Percentiles rank a stretch among this genome's conserved stretches.
phyloP scores from a whole-genome alignment of 2,329 filamentous ascomycete species.

The Pseudogymnoascus sp. region DNA sequence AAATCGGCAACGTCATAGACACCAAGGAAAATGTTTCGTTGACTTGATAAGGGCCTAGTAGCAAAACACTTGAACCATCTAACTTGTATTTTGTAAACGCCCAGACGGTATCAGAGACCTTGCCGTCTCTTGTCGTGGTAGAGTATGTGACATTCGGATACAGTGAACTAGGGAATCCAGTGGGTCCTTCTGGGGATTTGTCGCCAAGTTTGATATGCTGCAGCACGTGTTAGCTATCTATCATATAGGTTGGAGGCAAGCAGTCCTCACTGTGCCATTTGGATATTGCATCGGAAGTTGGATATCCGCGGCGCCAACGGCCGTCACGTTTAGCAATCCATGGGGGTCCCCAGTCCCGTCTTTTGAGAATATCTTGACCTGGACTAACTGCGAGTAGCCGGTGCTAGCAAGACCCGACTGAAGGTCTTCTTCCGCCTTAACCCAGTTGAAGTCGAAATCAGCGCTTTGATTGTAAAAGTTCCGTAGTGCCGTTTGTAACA shows the following conservation, averaged over 20 bases:
- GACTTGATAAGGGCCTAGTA: conserved; percentile 67
- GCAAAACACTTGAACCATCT: conserved; percentile 45
- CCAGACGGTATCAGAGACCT: background rate
- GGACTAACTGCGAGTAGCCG: conserved; percentile 49
- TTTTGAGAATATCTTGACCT: conserved; percentile 64
- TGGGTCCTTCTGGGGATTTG: conserved; percentile 34
- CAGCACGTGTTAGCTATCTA: background rate
- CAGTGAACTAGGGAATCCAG: conserved; percentile 63
- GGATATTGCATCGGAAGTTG: conserved; percentile 51
- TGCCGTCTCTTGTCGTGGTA: background rate
- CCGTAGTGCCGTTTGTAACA: conserved; percentile 47
- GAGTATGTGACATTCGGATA: conserved; percentile 73
- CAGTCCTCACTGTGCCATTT: conserved; percentile 38
- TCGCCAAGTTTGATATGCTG: conserved; percentile 46
- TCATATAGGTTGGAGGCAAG: background rate
- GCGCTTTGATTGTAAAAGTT: conserved; percentile 48
- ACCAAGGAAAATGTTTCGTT: conserved; percentile 66
- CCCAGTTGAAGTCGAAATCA: conserved; percentile 51
- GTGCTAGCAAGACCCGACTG: conserved; percentile 56
- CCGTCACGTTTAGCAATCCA: conserved; percentile 59
- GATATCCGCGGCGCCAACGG: conserved; percentile 40
- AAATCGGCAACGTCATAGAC: conserved; percentile 73
- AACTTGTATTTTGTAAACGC: conserved; percentile 31
- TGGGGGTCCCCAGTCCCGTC: conserved; percentile 49
- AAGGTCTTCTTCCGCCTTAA: conserved; percentile 53